Evolutionary conservation across 495 filamentous ascomycete species (phyloP).

Genomic region (Penicillium simplicissimum): DNA sequence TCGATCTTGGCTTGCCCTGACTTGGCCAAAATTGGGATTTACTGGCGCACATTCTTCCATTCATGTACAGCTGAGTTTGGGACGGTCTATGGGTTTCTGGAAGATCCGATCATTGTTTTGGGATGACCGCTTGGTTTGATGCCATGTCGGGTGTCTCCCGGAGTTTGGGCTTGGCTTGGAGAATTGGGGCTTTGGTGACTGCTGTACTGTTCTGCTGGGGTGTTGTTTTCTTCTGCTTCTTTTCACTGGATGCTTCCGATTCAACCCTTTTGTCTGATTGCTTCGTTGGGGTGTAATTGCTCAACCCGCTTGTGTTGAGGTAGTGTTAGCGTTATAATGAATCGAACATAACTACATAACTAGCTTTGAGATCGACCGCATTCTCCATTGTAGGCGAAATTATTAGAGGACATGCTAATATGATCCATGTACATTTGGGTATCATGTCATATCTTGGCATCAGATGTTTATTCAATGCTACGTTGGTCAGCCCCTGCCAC

Average conservation of each 20-base stretch:
- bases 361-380: not conserved
- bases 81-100: slow-evolving; percentile 26
- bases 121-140: slow-evolving; percentile 19
- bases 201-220: slow-evolving; percentile 19
- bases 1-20: not conserved
- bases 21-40: slow-evolving; percentile 19
- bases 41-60: slow-evolving; percentile 26
- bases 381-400: not conserved
- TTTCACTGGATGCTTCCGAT: not conserved
- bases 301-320: slow-evolving; percentile 9
- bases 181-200: slow-evolving; percentile 22
- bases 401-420: not conserved
- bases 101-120: slow-evolving; percentile 31
- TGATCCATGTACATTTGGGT: too few relatives aligned
- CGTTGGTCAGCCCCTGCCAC: not conserved
- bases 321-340: slow-evolving; percentile 29
- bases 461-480: not conserved
- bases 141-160: slow-evolving; percentile 16
- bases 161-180: slow-evolving; percentile 28
- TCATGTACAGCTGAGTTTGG: slow-evolving; percentile 40
- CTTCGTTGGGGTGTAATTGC: slow-evolving; percentile 12
- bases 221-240: slow-evolving; percentile 15
- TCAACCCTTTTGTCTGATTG: not conserved
- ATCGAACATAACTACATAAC: slow-evolving; percentile 37
- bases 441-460: too few relatives aligned